These are phyloP conservation scores for Musa balbisiana DNA, from an alignment of 202 grass and related monocot species.

Conservation along the genomic window DNA sequence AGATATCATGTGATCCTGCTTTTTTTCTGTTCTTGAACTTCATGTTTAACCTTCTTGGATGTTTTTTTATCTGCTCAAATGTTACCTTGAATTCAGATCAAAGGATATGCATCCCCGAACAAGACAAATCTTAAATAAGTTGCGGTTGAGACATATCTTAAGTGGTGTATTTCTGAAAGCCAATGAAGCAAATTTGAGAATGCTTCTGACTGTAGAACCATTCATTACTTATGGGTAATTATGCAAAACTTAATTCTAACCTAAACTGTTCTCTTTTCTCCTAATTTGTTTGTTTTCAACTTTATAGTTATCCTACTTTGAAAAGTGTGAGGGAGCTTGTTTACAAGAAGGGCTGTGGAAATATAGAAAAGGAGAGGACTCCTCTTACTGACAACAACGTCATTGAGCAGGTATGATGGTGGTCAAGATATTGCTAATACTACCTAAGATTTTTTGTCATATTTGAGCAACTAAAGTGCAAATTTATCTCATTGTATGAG, in stretches of 20 bases:
- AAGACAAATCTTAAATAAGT: constrained; percentile 45
- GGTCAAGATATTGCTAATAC: no score
- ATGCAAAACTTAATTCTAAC: background rate
- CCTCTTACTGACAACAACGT: no score
- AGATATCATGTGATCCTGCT: background rate
- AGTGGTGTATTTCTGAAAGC: constrained; percentile 70
- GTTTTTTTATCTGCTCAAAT: background rate
- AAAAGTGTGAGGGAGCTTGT: constrained; percentile 15
- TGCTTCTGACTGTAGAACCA: constrained; percentile 58
- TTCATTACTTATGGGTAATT: constrained; percentile 86
- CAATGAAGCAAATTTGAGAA: constrained; percentile 52
- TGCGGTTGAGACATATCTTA: constrained; percentile 54
- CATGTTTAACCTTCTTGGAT: background rate
- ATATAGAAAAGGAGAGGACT: background rate
- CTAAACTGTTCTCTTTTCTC: background rate
- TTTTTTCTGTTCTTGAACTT: background rate
- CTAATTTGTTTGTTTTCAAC: background rate
- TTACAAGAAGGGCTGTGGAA: constrained; percentile 10
- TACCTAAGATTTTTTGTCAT: no score
- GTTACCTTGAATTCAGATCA: constrained; percentile 30
- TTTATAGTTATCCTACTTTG: constrained; percentile 8
- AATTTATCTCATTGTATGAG: no score
- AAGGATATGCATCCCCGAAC: constrained; percentile 61
- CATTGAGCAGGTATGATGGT: no score
- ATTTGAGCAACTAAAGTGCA: no score